Percentiles rank a stretch among this genome's conserved stretches.
phyloP scores from a whole-genome alignment of 2,329 filamentous ascomycete species.

The Camillea tinctor region DNA sequence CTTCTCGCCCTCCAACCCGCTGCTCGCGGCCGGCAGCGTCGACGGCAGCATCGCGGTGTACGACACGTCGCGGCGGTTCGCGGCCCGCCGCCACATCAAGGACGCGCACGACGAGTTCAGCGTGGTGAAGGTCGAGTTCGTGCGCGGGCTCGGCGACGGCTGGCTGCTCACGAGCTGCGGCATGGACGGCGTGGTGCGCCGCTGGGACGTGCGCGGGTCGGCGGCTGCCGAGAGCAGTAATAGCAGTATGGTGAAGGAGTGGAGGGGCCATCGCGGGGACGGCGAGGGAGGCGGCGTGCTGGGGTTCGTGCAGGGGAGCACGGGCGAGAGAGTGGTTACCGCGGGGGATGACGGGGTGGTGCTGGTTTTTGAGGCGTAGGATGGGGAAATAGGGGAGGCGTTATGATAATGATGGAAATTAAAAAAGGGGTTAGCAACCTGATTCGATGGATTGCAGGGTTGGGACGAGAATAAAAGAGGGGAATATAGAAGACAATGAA shows the following conservation, averaged over 20 bases:
- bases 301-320: slow-evolving; percentile 82
- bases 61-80: slow-evolving; percentile 82
- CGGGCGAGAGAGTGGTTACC: slow-evolving; percentile 74
- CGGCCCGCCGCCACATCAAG: slow-evolving; percentile 76
- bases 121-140: slow-evolving; percentile 91
- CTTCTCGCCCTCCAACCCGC: slow-evolving; percentile 50
- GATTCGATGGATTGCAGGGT: no score
- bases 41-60: slow-evolving; percentile 81
- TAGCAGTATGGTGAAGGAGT: slow-evolving; percentile 76
- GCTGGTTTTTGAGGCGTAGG: slow-evolving; percentile 63
- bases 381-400: not conserved
- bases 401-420: not conserved
- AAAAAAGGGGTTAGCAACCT: no score
- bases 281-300: slow-evolving; percentile 86
- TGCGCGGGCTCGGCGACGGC: slow-evolving; percentile 49
- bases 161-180: slow-evolving; percentile 85
- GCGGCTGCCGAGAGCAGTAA: slow-evolving; percentile 51
- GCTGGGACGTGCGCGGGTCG: slow-evolving; percentile 76
- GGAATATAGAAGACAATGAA: no score
- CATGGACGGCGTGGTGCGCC: slow-evolving; percentile 84
- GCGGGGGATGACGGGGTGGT: slow-evolving; percentile 82
- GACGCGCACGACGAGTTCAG: slow-evolving; percentile 85
- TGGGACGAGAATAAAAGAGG: no score
- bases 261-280: slow-evolving; percentile 83
- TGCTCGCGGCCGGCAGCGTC: slow-evolving; percentile 66